Conservation (phyloP, 2,329 filamentous ascomycete genomes). For the Colletotrichum caudatum region DNA sequence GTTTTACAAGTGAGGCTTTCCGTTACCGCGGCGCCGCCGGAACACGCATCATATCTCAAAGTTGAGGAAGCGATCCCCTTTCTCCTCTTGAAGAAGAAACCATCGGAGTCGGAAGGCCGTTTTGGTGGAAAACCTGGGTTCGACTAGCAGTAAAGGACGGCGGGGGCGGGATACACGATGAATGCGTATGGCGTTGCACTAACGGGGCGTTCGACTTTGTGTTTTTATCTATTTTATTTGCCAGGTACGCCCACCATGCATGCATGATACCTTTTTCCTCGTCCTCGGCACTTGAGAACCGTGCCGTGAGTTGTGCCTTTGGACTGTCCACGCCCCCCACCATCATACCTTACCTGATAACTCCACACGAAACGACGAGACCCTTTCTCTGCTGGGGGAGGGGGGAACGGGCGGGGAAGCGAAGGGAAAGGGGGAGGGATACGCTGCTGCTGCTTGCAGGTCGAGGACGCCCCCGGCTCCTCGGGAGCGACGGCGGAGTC, state of each 20-base stretch:
- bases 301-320: background rate
- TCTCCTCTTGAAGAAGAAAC: background rate
- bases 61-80: no score
- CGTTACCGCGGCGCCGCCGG: no score
- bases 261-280: constrained; percentile 8
- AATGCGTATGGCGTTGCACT: constrained; percentile 17
- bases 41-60: background rate
- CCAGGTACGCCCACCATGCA: background rate
- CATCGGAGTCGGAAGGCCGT: no score
- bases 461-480: background rate
- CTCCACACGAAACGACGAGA: background rate
- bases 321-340: background rate
- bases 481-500: background rate
- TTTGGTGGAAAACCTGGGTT: background rate
- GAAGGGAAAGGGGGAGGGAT: background rate
- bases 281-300: background rate
- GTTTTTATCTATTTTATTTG: background rate
- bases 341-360: background rate
- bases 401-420: background rate
- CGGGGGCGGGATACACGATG: constrained; percentile 13
- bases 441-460: background rate
- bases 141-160: background rate
- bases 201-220: background rate
- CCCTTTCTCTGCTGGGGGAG: background rate
- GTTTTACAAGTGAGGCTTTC: background rate